Evolutionary conservation across 371 early-diverging fungal species (phyloP).

Genomic region (Rhizopus stolonifer): DNA sequence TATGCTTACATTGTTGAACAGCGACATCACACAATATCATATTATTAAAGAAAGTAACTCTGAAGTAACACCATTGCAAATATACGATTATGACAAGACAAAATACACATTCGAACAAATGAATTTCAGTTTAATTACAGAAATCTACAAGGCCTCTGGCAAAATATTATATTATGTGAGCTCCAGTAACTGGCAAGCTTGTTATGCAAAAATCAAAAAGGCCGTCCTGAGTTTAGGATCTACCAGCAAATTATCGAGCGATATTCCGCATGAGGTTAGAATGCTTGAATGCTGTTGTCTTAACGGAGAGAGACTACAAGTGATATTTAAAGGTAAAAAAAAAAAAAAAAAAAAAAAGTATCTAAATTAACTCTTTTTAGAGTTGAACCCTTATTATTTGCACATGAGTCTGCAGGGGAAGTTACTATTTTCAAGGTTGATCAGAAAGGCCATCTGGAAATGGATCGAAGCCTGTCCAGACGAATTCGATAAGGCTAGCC

Average conservation of each 20-base stretch:
- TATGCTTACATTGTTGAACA: slow-evolving; percentile 59
- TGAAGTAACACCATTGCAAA: not conserved
- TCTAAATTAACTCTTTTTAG: too few relatives aligned
- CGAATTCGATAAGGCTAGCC: slow-evolving; percentile 68
- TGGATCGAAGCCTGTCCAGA: slow-evolving; percentile 80
- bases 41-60: slow-evolving; percentile 32
- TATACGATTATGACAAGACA: slow-evolving; percentile 10
- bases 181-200: slow-evolving; percentile 79
- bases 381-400: slow-evolving; percentile 61
- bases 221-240: slow-evolving; percentile 50
- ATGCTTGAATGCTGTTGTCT: slow-evolving; percentile 75
- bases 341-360: too few relatives aligned
- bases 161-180: slow-evolving; percentile 77
- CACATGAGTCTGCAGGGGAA: slow-evolving; percentile 69
- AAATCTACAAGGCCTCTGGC: slow-evolving; percentile 69
- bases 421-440: slow-evolving; percentile 62
- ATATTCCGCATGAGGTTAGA: slow-evolving; percentile 65
- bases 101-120: slow-evolving; percentile 33
- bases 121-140: slow-evolving; percentile 44
- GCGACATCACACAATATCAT: slow-evolving; percentile 61
- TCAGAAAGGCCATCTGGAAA: slow-evolving; percentile 81
- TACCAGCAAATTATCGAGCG: slow-evolving; percentile 23
- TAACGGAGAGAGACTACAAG: slow-evolving; percentile 63
- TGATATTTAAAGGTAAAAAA: slow-evolving; percentile 64
- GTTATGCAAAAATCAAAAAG: slow-evolving; percentile 69